Percentiles rank a stretch among this genome's conserved stretches.
phyloP scores from a whole-genome alignment of 306 rosid genomes.

The Dalbergia cultrata region DNA sequence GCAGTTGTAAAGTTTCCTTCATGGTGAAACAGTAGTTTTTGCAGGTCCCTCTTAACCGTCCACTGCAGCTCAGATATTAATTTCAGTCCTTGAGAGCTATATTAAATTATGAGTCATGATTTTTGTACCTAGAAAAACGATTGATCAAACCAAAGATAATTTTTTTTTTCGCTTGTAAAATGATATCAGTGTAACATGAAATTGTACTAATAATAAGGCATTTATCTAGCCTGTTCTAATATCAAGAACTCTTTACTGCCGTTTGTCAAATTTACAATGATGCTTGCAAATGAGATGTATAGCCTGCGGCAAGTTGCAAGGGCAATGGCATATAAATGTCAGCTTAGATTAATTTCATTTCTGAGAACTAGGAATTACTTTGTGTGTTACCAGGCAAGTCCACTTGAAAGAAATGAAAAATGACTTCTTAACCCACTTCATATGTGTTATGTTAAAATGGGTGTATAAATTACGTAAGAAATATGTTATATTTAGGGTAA shows the following conservation, averaged over 20 bases:
- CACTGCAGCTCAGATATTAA: constrained; percentile 1
- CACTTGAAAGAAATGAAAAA: too few relatives aligned
- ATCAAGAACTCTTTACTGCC: background rate
- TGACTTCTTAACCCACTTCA: too few relatives aligned
- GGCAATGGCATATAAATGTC: too few relatives aligned
- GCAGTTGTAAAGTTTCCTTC: constrained; percentile 95
- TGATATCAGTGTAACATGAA: constrained; percentile 33
- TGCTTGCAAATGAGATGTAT: background rate
- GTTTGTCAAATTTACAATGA: background rate
- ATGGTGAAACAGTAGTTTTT: constrained; percentile 78
- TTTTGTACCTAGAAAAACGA: constrained; percentile 26
- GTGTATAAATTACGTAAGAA: too few relatives aligned
- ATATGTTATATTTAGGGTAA: too few relatives aligned
- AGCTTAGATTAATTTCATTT: background rate
- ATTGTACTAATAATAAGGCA: constrained; percentile 39
- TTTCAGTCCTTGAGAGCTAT: background rate
- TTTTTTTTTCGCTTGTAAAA: constrained; percentile 29
- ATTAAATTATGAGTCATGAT: constrained; percentile 5
- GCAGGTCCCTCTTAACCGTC: constrained; percentile 23
- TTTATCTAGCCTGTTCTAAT: constrained; percentile 34
- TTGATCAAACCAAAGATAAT: constrained; percentile 37
- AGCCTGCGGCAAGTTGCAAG: too few relatives aligned
- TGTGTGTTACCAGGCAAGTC: too few relatives aligned
- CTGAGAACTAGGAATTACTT: background rate
- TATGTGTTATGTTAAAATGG: too few relatives aligned